These are phyloP conservation scores for Podospora conica DNA, from an alignment of 495 filamentous ascomycete genomes.

Conservation along the genomic window DNA sequence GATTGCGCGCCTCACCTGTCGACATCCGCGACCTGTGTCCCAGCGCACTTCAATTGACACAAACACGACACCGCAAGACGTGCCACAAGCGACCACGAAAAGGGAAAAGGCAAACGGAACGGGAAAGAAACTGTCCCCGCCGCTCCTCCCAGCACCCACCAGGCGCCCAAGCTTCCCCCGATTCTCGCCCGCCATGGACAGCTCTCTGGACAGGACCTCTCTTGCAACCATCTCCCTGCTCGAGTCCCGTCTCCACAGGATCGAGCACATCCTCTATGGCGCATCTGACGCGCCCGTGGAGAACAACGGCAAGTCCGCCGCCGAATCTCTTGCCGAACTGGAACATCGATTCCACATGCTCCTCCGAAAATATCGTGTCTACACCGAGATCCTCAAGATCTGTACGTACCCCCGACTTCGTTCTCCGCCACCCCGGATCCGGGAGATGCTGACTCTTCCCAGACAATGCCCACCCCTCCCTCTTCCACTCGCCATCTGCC, in stretches of 20 bases:
- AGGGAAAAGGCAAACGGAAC: too few species aligned
- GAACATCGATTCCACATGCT: constrained; percentile 48
- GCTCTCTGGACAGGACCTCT: constrained; percentile 45
- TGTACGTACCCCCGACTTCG: constrained; percentile 26
- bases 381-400: constrained; percentile 44
- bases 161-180: neutral
- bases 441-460: constrained; percentile 8
- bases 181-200: constrained; percentile 32
- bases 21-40: too few species aligned
- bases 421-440: neutral
- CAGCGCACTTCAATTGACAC: neutral
- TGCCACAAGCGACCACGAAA: neutral
- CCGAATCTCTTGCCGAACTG: constrained; percentile 53
- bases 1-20: too few species aligned
- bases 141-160: too few species aligned
- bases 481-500: constrained; percentile 39
- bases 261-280: constrained; percentile 71
- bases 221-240: constrained; percentile 67
- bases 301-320: constrained; percentile 35
- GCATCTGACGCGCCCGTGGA: constrained; percentile 26
- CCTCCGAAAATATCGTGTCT: constrained; percentile 36
- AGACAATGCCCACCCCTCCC: constrained; percentile 43
- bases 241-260: constrained; percentile 63
- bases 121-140: neutral
- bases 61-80: neutral